Base-by-base conservation (phyloP, 169 alveolate species). In the Plasmodium malariae region DNA sequence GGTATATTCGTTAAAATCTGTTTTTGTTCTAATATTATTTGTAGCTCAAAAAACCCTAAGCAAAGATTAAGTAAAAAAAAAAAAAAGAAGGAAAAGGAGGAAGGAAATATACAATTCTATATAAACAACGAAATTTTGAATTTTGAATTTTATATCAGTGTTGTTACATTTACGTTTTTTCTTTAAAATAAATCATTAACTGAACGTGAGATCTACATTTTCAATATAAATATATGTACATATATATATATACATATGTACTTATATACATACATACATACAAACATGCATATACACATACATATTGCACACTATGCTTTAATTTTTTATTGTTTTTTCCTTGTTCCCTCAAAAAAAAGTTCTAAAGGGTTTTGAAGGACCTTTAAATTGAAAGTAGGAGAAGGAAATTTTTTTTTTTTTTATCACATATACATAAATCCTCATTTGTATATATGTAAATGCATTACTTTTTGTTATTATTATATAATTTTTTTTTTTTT, bases 291-390 rank as follows among this genome's bases (percentile, higher is more conserved):
- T n/a, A n/a, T n/a, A n/a, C n/a, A n/a, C n/a, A n/a, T n/a, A n/a
- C n/a, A n/a, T n/a, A n/a, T n/a, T n/a, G n/a, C n/a, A n/a, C n/a
- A n/a, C n/a, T n/a, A n/a, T n/a, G n/a, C 32, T 28, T 70, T 49
- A 6, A 40, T 69, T 40, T 5, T 34, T 40, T 85, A 32, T 78
- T 43, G n/a, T 36, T n/a, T 76, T 26, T 21, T 40, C 26, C 43
- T 73, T 21, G 1, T 55, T 36, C 7, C 34, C 17, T 24, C 51
- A 68, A 55, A 74, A 57, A 40, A 45, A 55, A 86, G 92, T 48
- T 24, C 37, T 71, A 48, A 86, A 21, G 63, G 87, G 87, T 40
- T 86, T 49, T 65, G 92, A 86, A 49, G 92, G 92, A 40, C 87
- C 92, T 37, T 45, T 86, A 40, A 34, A 19, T 40, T 86, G 69